Conservation (phyloP, 1,284 basidiomycete species). For the Ustilago xerochloae region DNA sequence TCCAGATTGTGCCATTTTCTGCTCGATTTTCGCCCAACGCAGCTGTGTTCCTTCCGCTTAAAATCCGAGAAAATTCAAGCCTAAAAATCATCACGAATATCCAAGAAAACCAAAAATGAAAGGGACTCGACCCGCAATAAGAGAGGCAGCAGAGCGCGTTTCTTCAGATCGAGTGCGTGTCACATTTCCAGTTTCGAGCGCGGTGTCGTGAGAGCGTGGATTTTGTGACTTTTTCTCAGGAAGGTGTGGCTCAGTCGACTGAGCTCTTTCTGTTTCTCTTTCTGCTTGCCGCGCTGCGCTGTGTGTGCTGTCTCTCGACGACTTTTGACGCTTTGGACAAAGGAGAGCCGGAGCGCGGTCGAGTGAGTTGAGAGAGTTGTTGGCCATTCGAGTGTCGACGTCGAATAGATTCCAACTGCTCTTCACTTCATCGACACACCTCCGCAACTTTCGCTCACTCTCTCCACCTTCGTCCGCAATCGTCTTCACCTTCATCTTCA, state of each 20-base stretch:
- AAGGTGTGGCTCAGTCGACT: not conserved
- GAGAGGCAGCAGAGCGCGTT: not conserved
- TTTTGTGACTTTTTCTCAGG: not conserved
- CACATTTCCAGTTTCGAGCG: not conserved
- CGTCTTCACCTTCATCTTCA: not conserved
- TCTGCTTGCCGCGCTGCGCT: not conserved
- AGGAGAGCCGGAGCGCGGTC: no score
- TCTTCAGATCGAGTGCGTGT: not conserved
- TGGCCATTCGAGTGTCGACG: not conserved
- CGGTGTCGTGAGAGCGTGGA: slow-evolving; percentile 3
- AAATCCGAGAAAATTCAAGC: no score
- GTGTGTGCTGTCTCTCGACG: no score
- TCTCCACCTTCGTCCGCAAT: not conserved
- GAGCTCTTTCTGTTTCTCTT: not conserved
- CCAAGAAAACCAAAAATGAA: not conserved
- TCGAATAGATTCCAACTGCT: not conserved
- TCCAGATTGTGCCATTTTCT: not conserved
- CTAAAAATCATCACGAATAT: not conserved
- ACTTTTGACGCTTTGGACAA: no score
- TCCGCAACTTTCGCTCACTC: no score
- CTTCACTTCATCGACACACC: not conserved
- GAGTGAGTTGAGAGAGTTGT: not conserved
- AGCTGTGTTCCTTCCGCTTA: no score
- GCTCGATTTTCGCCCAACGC: not conserved
- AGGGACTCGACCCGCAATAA: not conserved